These are phyloP conservation scores for Neospermospora avenae DNA, from an alignment of 2,329 filamentous ascomycete species.

Conservation along the genomic window DNA sequence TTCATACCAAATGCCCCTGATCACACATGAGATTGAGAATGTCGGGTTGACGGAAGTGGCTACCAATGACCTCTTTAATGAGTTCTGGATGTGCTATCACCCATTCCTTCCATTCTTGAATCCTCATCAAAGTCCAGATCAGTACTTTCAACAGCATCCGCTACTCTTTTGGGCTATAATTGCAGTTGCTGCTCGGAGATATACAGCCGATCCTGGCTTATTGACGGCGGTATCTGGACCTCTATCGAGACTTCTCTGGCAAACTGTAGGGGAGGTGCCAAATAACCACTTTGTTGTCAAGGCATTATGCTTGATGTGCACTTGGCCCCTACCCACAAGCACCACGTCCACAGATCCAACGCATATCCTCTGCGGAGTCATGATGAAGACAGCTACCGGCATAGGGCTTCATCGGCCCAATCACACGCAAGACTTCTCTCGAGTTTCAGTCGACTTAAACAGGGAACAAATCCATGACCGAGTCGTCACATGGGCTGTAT, in stretches of 20 bases:
- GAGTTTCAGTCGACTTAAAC: conserved; percentile 70
- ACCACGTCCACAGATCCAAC: conserved; percentile 77
- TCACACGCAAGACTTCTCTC: conserved; percentile 78
- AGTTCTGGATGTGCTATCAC: conserved; percentile 75
- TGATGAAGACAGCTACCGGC: conserved; percentile 85
- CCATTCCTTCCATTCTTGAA: conserved; percentile 75
- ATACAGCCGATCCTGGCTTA: conserved; percentile 54
- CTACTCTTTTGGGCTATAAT: conserved; percentile 85
- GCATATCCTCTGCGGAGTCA: conserved; percentile 72
- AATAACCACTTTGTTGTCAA: conserved; percentile 80
- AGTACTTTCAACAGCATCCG: conserved; percentile 73
- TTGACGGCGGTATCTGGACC: conserved; percentile 66
- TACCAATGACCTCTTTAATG: conserved; percentile 63
- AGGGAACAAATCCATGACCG: conserved; percentile 77
- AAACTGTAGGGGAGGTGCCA: conserved; percentile 71
- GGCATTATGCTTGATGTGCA: conserved; percentile 74
- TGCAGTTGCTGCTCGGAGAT: conserved; percentile 71
- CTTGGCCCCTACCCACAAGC: conserved; percentile 80
- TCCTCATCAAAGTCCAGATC: conserved; percentile 61
- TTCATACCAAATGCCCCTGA: conserved; percentile 40
- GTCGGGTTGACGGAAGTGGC: conserved; percentile 62
- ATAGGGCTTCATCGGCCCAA: conserved; percentile 79
- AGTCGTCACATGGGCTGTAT: conserved; percentile 78
- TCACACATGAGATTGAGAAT: conserved; percentile 50
- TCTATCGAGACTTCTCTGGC: conserved; percentile 71